Conservation (phyloP, 2,329 filamentous ascomycete species). For the Scytalidium lignicola region DNA sequence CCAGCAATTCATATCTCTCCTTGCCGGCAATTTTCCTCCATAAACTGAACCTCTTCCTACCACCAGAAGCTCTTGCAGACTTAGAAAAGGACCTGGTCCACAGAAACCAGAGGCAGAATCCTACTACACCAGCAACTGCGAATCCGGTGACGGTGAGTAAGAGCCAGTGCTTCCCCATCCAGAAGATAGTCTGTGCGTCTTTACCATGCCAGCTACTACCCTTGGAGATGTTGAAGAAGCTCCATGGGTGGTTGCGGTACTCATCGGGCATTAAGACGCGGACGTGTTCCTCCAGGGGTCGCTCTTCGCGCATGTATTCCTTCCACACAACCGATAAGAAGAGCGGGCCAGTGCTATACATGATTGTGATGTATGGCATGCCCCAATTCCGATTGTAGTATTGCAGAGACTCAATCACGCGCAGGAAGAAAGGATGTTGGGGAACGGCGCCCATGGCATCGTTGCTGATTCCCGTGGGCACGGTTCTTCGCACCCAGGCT, state of each 20-base stretch:
- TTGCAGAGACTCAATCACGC: slow-evolving; percentile 62
- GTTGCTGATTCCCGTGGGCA: slow-evolving; percentile 75
- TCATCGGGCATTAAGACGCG: slow-evolving; percentile 65
- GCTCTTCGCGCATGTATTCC: slow-evolving; percentile 57
- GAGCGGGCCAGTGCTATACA: slow-evolving; percentile 72
- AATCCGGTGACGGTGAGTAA: slow-evolving; percentile 31
- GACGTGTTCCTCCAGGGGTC: slow-evolving; percentile 46
- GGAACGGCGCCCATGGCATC: slow-evolving; percentile 72
- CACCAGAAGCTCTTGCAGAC: slow-evolving; percentile 6
- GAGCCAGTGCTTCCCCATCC: slow-evolving; percentile 39
- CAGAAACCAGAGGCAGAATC: slow-evolving; percentile 18
- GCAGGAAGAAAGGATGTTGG: slow-evolving; percentile 69
- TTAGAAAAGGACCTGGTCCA: slow-evolving; percentile 24
- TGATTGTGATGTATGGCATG: slow-evolving; percentile 66
- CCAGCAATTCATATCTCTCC: slow-evolving; percentile 25
- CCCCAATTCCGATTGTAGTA: slow-evolving; percentile 63
- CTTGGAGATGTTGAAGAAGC: slow-evolving; percentile 57
- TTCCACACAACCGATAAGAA: slow-evolving; percentile 74
- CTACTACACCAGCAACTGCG: slow-evolving; percentile 23
- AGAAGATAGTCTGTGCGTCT: slow-evolving; percentile 43
- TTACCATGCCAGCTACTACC: slow-evolving; percentile 41
- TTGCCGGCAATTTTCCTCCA: slow-evolving; percentile 22
- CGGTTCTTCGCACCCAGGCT: slow-evolving; percentile 65
- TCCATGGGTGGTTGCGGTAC: slow-evolving; percentile 64
- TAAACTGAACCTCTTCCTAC: slow-evolving; percentile 9